phyloP scores from a whole-genome alignment of 768 basidiomycete species.

The Leccinum arenicola region DNA sequence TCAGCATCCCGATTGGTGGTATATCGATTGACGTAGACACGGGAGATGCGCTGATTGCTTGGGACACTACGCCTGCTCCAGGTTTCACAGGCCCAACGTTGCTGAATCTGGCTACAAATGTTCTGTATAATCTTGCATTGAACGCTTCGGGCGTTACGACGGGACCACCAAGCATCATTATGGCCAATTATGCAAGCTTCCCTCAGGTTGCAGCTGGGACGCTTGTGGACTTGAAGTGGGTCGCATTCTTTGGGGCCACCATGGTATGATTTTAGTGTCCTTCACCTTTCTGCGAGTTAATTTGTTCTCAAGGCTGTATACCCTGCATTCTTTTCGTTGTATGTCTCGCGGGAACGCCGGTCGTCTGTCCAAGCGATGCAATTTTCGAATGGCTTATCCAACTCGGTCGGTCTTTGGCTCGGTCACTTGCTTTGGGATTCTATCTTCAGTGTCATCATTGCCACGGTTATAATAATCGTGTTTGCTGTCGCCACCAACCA shows the following conservation, averaged over 20 bases:
- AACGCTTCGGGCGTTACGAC: slow-evolving; percentile 44
- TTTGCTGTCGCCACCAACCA: slow-evolving; percentile 56
- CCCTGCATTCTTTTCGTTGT: slow-evolving; percentile 80
- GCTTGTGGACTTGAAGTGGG: slow-evolving; percentile 66
- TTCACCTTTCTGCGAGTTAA: background rate
- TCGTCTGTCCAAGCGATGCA: slow-evolving; percentile 79
- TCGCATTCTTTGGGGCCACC: slow-evolving; percentile 67
- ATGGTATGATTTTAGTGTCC: slow-evolving; percentile 48
- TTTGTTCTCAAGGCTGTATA: slow-evolving; percentile 52
- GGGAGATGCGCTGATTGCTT: slow-evolving; percentile 58
- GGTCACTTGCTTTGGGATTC: slow-evolving; percentile 78
- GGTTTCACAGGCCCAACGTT: slow-evolving; percentile 56
- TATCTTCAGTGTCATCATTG: slow-evolving; percentile 52
- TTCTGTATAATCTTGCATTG: slow-evolving; percentile 61
- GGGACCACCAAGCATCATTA: slow-evolving; percentile 49
- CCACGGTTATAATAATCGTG: slow-evolving; percentile 62
- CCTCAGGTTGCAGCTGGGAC: slow-evolving; percentile 55
- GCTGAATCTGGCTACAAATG: slow-evolving; percentile 67
- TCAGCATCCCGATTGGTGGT: slow-evolving; percentile 62
- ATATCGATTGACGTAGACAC: slow-evolving; percentile 56
- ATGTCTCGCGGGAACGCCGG: slow-evolving; percentile 70
- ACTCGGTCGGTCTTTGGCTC: slow-evolving; percentile 72
- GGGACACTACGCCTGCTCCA: slow-evolving; percentile 63
- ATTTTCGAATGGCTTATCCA: slow-evolving; percentile 68
- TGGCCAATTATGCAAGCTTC: slow-evolving; percentile 55